Base-by-base conservation (phyloP, 805 yeast species). In the Saccharomycopsis fibuligera region DNA sequence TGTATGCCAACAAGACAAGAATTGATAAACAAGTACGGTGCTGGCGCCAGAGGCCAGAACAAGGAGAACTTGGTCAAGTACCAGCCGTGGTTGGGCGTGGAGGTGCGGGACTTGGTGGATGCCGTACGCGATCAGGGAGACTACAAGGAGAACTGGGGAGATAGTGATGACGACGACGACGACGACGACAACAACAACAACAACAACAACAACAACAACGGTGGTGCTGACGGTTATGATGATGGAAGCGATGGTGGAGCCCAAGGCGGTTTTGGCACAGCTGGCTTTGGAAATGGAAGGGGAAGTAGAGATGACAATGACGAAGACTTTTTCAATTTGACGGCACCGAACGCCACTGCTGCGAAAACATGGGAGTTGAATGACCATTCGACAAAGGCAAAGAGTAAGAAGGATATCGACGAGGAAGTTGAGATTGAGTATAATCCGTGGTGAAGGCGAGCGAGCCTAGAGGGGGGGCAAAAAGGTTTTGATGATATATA, bases 1-100 rank as follows among this genome's bases (percentile, higher is more conserved):
- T 74, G 78, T 1, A 65, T 88, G 25, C 97, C 97, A 1, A 79
- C 82, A n/a, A 58, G 78, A 8, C 67, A 77, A 2, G 96, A 91
- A 62, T 66, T 88, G 62, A 72, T 87, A 23, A 78, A 76, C 48
- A 73, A 75, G 38, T 91, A 87, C 70, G 95, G 96, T 2, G 77
- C 86, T 1, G 89, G 90, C 6, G 59, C 80, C 16, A 83, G 86
- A 3, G 86, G 87, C 1, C 63, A 76, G 1, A 72, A 77, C 46
- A 69, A 69, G 36, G 67, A 69, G 19, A 73, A 80, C 45, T 75
- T 84, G 17, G 68, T 69, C 49, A 67, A 73, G 46, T 82, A 72
- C 58, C 86, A 82, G 60, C 96, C 97, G 1, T 67, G 78, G 21
- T 64, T 89, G 41, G 91, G 96, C 0, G 65, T 79, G 19, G 79